phyloP scores from a whole-genome alignment of 192 early-diverging fungal species.

The Coemansia sp. region DNA sequence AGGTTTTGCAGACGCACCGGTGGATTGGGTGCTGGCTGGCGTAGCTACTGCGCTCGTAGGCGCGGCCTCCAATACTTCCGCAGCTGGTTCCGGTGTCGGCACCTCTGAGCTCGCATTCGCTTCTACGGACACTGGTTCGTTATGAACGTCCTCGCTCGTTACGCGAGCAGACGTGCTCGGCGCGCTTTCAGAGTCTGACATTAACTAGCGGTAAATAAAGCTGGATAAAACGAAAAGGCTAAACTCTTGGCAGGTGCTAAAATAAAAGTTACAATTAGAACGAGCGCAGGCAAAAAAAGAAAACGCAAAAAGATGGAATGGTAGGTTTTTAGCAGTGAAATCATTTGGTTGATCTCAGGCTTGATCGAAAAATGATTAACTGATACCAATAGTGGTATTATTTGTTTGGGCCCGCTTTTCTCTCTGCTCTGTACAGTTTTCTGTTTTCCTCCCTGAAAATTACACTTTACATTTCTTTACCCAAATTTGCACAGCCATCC shows the following conservation, averaged over 20 bases:
- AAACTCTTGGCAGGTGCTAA: not conserved
- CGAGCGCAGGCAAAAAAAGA: constrained; percentile 1
- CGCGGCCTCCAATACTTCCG: not conserved
- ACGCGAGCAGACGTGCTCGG: constrained; percentile 9
- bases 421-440: too few relatives aligned
- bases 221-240: not conserved
- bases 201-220: not conserved
- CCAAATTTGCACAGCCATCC: too few relatives aligned
- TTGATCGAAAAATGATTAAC: too few relatives aligned
- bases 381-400: too few relatives aligned
- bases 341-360: too few relatives aligned
- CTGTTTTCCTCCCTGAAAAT: too few relatives aligned
- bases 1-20: constrained; percentile 7
- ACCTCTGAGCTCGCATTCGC: not conserved
- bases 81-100: not conserved
- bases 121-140: not conserved
- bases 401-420: too few relatives aligned
- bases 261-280: not conserved
- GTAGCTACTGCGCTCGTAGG: constrained; percentile 4
- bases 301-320: not conserved
- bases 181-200: constrained; percentile 19
- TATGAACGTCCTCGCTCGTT: not conserved
- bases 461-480: too few relatives aligned
- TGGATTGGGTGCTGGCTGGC: not conserved
- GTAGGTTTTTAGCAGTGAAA: not conserved